phyloP scores from a whole-genome alignment of 345 rosid species.

The Gossypium ekmanianum region DNA sequence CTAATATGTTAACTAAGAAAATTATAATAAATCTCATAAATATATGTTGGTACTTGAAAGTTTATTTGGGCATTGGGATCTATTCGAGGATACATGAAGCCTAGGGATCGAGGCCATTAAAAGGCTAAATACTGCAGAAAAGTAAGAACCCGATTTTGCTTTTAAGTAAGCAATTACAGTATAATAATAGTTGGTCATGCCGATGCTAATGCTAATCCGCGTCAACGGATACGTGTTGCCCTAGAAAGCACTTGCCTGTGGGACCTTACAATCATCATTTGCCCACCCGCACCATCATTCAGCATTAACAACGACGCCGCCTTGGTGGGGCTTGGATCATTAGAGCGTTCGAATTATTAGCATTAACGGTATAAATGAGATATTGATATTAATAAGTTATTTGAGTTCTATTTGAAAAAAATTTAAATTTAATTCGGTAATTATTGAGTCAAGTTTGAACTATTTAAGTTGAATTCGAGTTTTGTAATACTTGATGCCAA shows the following conservation, averaged over 20 bases:
- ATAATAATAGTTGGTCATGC: too few species aligned
- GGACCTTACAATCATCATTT: neutral
- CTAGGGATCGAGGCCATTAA: slow-evolving; percentile 6
- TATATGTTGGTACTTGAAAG: neutral
- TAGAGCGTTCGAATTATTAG: neutral
- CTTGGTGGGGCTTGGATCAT: neutral
- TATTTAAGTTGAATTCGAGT: too few species aligned
- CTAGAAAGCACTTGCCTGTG: slow-evolving; percentile 25
- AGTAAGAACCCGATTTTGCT: neutral
- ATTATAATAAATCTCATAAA: neutral
- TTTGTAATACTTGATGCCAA: too few species aligned
- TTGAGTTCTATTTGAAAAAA: too few species aligned
- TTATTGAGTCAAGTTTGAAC: too few species aligned
- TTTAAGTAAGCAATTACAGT: neutral
- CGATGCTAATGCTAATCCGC: slow-evolving; percentile 20
- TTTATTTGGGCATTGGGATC: neutral
- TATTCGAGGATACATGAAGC: neutral
- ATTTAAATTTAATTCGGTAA: accelerated
- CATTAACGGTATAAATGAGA: neutral
- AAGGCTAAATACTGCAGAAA: neutral
- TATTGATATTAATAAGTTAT: too few species aligned
- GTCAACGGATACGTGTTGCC: slow-evolving; percentile 23
- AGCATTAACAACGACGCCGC: neutral
- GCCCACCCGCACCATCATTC: neutral
- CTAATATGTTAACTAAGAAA: neutral